These are phyloP conservation scores for Echium plantagineum DNA, from an alignment of 257 asterid genomes.

Conservation along the genomic window DNA sequence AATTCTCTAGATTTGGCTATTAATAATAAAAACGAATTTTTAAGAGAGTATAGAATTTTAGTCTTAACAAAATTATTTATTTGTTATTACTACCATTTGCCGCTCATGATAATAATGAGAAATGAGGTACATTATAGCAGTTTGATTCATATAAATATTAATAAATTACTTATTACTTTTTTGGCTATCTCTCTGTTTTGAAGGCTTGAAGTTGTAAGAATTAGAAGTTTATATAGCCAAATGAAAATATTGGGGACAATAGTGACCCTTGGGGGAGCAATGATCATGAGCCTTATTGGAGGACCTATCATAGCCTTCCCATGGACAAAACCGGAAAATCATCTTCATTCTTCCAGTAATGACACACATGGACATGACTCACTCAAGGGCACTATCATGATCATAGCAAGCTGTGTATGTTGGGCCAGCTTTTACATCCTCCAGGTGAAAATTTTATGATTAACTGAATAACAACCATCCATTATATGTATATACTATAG, in stretches of 20 bases:
- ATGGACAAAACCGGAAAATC: conserved; percentile 33
- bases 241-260: conserved; percentile 53
- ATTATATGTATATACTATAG: too few relatives aligned
- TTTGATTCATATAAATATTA: too few relatives aligned
- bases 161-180: background rate
- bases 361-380: conserved; percentile 17
- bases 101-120: too few relatives aligned
- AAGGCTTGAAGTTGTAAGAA: conserved; percentile 56
- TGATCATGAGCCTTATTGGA: conserved; percentile 49
- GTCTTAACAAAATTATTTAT: too few relatives aligned
- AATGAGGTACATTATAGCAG: too few relatives aligned
- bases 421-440: conserved; percentile 48
- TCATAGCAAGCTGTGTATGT: conserved; percentile 30
- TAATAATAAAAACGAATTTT: too few relatives aligned
- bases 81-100: too few relatives aligned
- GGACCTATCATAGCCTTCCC: conserved; percentile 46
- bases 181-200: background rate
- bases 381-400: conserved; percentile 45
- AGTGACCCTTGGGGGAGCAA: conserved; percentile 63
- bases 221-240: conserved; percentile 31
- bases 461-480: too few relatives aligned
- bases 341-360: conserved; percentile 2
- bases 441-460: conserved; percentile 28
- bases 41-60: too few relatives aligned
- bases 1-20: too few relatives aligned